Percentiles rank a stretch among this genome's conserved stretches.
phyloP scores from a whole-genome alignment of 768 basidiomycete species.

The Leccinum subgranulosum region DNA sequence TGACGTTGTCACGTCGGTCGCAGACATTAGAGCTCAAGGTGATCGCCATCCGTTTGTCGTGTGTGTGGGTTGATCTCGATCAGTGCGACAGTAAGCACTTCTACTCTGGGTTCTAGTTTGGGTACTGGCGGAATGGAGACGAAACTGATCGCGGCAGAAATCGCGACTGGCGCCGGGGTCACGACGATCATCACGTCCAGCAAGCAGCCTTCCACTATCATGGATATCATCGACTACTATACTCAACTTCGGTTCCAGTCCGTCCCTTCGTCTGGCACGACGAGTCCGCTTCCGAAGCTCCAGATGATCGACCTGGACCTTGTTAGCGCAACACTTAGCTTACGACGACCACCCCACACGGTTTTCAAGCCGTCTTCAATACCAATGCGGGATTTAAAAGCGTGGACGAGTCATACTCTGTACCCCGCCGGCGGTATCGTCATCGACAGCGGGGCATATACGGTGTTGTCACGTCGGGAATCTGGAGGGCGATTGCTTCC shows the following conservation, averaged over 20 bases:
- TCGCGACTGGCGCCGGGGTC: constrained; percentile 93
- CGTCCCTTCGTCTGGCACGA: constrained; percentile 32
- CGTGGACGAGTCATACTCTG: constrained; percentile 97
- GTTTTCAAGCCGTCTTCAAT: constrained; percentile 71
- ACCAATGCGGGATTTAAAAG: constrained; percentile 85
- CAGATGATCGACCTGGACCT: constrained; percentile 24
- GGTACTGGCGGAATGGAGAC: constrained; percentile 99
- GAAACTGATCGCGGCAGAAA: constrained; percentile 96
- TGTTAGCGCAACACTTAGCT: constrained; percentile 19
- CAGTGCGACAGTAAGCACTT: constrained; percentile 70
- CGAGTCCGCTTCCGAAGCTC: constrained; percentile 26
- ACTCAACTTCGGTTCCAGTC: constrained; percentile 38
- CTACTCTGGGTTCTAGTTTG: constrained; percentile 86
- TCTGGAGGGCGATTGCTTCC: constrained; percentile 92
- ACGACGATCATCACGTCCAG: constrained; percentile 89
- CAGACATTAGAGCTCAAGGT: constrained; percentile 81
- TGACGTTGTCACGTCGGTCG: constrained; percentile 77
- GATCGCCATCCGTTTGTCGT: constrained; percentile 7
- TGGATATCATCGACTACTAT: constrained; percentile 81
- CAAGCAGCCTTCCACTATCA: constrained; percentile 69
- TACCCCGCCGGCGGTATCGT: constrained; percentile 84
- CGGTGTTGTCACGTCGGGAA: constrained; percentile 78
- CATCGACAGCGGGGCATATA: constrained; percentile 86
- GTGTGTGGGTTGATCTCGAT: neutral
- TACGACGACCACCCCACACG: constrained; percentile 75